Evolutionary conservation across 2,329 filamentous ascomycete species (phyloP).

Genomic region (Aspergillus persii): DNA sequence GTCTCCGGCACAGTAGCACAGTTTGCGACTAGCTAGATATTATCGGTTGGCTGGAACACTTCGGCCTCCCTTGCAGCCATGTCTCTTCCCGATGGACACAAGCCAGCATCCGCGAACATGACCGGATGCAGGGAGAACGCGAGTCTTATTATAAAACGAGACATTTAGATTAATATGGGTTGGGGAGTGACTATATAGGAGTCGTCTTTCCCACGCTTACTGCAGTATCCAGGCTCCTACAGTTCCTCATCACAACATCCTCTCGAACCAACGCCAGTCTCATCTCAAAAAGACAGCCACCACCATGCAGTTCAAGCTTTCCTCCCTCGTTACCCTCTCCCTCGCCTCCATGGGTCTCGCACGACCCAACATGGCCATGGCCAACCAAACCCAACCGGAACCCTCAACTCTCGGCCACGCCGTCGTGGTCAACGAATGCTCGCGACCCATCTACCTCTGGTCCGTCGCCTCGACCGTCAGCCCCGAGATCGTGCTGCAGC

Average conservation of each 20-base stretch:
- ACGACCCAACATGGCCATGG: background rate
- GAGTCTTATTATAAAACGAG: background rate
- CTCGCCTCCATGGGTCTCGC: background rate
- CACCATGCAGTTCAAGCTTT: background rate
- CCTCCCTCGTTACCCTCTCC: constrained; percentile 6
- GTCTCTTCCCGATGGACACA: background rate
- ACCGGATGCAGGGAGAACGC: background rate
- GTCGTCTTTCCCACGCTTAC: background rate
- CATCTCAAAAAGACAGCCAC: background rate
- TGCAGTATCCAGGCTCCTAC: no score
- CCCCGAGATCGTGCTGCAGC: constrained; percentile 22
- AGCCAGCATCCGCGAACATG: background rate
- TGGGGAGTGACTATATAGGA: background rate
- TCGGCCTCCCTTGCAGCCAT: background rate
- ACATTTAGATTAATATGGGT: background rate
- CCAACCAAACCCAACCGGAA: background rate
- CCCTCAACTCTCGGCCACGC: constrained; percentile 26
- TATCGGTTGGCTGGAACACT: background rate
- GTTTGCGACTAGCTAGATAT: background rate
- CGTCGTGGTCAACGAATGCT: constrained; percentile 36
- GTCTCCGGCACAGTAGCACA: background rate
- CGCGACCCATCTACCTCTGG: constrained; percentile 36
- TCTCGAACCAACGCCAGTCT: background rate
- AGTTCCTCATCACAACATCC: background rate
- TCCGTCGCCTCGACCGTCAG: constrained; percentile 31